Percentiles rank a stretch among this genome's conserved stretches.
These are phyloP conservation scores for Aspergillus calidoustus DNA, from an alignment of 2,329 filamentous ascomycete species.

Conservation along the genomic window DNA sequence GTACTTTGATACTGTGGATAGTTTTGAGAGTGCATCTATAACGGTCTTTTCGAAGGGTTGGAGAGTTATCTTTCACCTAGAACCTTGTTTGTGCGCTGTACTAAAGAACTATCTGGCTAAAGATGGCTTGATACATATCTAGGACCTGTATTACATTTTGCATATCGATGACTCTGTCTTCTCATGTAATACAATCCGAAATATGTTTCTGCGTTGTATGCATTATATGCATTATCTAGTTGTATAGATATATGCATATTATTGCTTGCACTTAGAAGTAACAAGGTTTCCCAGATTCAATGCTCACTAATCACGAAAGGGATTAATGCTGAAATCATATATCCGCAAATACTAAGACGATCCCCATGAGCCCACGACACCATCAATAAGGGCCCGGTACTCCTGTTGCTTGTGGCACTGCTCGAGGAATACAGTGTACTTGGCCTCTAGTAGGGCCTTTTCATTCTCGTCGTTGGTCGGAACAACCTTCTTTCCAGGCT, in stretches of 20 bases:
- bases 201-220: too few relatives aligned
- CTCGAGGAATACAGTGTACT: slow-evolving; percentile 95
- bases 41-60: neutral
- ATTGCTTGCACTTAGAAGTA: too few relatives aligned
- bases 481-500: slow-evolving; percentile 82
- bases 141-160: too few relatives aligned
- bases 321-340: neutral
- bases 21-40: neutral
- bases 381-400: slow-evolving; percentile 80
- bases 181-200: too few relatives aligned
- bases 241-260: too few relatives aligned
- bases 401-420: slow-evolving; percentile 84
- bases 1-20: neutral
- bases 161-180: too few relatives aligned
- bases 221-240: too few relatives aligned
- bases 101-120: neutral
- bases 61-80: neutral
- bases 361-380: slow-evolving; percentile 54
- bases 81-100: neutral
- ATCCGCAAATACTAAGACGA: neutral
- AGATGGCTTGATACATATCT: neutral
- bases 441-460: slow-evolving; percentile 79
- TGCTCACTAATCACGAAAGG: too few relatives aligned
- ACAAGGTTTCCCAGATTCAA: too few relatives aligned
- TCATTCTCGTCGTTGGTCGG: slow-evolving; percentile 73